Percentiles rank a stretch among this genome's conserved stretches.
phyloP scores from a whole-genome alignment of 352 stramenopile genomes.

The Globisporangium radiosum region DNA sequence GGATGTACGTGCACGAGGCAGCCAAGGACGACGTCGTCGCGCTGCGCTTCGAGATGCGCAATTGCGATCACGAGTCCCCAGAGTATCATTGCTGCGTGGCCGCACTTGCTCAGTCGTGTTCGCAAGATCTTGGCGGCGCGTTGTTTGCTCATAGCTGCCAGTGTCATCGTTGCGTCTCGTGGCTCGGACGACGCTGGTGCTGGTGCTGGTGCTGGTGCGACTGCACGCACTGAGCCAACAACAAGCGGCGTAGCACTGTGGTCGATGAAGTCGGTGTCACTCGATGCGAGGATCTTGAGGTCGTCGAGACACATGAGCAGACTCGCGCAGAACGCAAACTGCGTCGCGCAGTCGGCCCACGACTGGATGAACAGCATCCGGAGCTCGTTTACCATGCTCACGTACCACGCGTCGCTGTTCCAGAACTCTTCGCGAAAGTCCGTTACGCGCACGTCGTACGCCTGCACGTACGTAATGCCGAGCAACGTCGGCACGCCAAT shows the following conservation, averaged over 20 bases:
- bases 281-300: conserved; percentile 17
- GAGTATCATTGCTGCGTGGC: conserved; percentile 1
- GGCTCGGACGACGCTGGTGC: background rate
- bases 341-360: conserved; percentile 10
- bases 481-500: conserved; percentile 9
- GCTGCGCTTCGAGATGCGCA: conserved; percentile 7
- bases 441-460: conserved; percentile 1
- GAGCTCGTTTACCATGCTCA: conserved; percentile 20
- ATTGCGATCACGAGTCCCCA: conserved; percentile 9
- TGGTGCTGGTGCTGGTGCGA: background rate
- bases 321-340: conserved; percentile 5
- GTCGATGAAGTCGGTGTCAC: background rate
- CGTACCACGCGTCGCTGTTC: conserved; percentile 17
- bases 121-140: background rate
- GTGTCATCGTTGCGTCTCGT: background rate
- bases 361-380: conserved; percentile 15
- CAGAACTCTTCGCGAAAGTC: conserved; percentile 12
- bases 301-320: conserved; percentile 15
- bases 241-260: background rate
- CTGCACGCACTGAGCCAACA: background rate
- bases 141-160: background rate
- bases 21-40: background rate
- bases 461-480: conserved; percentile 2
- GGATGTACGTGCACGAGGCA: conserved; percentile 16
- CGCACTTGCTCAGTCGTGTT: conserved; percentile 1